Conservation (phyloP, 192 early-diverging fungal species). For the Backusella australiensis region DNA sequence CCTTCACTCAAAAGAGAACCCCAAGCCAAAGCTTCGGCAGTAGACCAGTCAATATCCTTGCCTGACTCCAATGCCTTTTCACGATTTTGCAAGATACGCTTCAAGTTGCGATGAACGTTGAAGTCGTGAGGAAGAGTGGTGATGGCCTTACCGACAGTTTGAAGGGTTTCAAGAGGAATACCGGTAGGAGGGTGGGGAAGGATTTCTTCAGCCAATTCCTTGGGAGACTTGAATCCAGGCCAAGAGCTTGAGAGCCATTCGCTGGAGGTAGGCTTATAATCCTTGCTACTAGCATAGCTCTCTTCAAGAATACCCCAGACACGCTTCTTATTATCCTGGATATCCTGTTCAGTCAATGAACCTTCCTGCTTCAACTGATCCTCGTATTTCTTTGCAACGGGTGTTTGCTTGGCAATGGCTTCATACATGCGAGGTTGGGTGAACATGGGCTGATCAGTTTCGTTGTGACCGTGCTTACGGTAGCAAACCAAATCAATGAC, state of each 20-base stretch:
- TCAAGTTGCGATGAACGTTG: conserved; percentile 83
- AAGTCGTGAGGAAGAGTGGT: conserved; percentile 82
- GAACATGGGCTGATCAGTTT: conserved; percentile 98
- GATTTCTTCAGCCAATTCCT: conserved; percentile 68
- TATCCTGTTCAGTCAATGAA: conserved; percentile 79
- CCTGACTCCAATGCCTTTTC: conserved; percentile 78
- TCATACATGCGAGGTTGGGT: conserved; percentile 98
- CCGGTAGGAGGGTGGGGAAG: conserved; percentile 70
- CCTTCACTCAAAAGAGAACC: conserved; percentile 89
- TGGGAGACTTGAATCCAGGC: conserved; percentile 82
- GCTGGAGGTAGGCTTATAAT: conserved; percentile 83
- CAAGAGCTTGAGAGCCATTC: conserved; percentile 97
- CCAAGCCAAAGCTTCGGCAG: conserved; percentile 92
- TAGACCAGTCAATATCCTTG: conserved; percentile 91
- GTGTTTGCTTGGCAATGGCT: conserved; percentile 80
- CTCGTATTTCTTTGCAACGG: conserved; percentile 85
- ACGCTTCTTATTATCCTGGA: conserved; percentile 86
- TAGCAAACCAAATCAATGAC: conserved; percentile 97
- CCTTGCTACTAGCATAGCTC: conserved; percentile 85
- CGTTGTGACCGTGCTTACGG: conserved; percentile 98
- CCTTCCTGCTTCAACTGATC: conserved; percentile 82
- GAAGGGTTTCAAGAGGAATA: conserved; percentile 71
- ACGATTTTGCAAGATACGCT: conserved; percentile 79
- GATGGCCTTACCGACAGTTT: conserved; percentile 81
- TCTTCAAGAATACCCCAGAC: conserved; percentile 93